phyloP scores from a whole-genome alignment of 805 yeast species.

The Yamadazyma tumulicola region DNA sequence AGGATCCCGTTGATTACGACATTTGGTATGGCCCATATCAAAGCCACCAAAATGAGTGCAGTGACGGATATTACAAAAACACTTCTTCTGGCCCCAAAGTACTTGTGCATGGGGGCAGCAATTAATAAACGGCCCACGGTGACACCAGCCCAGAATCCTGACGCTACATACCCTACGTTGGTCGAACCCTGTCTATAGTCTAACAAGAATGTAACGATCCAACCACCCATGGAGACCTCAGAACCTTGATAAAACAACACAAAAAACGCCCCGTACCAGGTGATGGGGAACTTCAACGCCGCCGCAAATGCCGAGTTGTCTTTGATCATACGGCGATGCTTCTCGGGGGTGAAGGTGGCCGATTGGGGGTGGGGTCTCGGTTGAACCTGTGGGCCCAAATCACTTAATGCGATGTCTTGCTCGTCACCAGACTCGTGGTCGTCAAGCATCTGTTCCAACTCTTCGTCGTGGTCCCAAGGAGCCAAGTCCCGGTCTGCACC shows the following conservation, averaged over 20 bases:
- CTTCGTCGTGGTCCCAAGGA: conserved; percentile 27
- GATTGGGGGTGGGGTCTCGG: background rate
- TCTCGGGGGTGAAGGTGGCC: background rate
- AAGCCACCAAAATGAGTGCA: conserved; percentile 35
- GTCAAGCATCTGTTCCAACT: background rate
- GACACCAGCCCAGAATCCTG: conserved; percentile 72
- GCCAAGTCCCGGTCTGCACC: conserved; percentile 46
- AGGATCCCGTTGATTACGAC: conserved; percentile 45
- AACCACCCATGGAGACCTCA: conserved; percentile 67
- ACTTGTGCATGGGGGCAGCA: conserved; percentile 36
- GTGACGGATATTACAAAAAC: conserved; percentile 30
- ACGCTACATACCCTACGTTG: conserved; percentile 58
- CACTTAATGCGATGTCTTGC: conserved; percentile 5
- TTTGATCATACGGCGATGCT: background rate
- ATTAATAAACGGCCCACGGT: conserved; percentile 59
- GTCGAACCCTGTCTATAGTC: conserved; percentile 49
- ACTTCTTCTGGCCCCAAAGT: conserved; percentile 44
- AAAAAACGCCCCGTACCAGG: conserved; percentile 50
- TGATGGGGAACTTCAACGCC: conserved; percentile 36
- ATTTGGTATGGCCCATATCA: conserved; percentile 49
- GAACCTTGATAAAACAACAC: conserved; percentile 65
- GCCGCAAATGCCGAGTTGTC: conserved; percentile 15
- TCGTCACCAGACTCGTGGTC: conserved; percentile 3
- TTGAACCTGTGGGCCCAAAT: background rate
- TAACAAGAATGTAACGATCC: conserved; percentile 66